These are phyloP conservation scores for Podospora fimiseda DNA, from an alignment of 495 filamentous ascomycete species.

Conservation along the genomic window DNA sequence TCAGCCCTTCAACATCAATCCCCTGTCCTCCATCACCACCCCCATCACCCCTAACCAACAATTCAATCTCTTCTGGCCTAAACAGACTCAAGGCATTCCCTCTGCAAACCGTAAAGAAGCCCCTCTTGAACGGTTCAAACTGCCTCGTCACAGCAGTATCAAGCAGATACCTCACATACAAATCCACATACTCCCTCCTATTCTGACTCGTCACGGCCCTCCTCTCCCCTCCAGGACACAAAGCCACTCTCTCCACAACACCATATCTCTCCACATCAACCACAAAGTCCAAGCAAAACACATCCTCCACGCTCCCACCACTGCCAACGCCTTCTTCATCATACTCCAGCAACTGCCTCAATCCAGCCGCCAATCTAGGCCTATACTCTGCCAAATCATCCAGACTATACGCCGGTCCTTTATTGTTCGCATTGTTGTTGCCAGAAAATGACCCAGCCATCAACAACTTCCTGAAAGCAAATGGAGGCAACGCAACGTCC, in stretches of 20 bases:
- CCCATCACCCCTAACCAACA: slow-evolving; percentile 74
- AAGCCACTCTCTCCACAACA: slow-evolving; percentile 54
- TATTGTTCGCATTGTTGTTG: no score
- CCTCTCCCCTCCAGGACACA: slow-evolving; percentile 69
- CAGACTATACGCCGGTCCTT: slow-evolving; percentile 69
- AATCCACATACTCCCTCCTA: slow-evolving; percentile 79
- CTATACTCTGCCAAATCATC: slow-evolving; percentile 83
- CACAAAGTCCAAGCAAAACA: slow-evolving; percentile 80
- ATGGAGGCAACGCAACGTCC: slow-evolving; percentile 86
- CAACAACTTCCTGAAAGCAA: slow-evolving; percentile 83
- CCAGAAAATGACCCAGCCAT: no score
- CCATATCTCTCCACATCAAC: slow-evolving; percentile 75
- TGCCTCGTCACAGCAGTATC: slow-evolving; percentile 74
- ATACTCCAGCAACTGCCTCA: slow-evolving; percentile 71
- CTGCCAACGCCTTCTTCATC: slow-evolving; percentile 63
- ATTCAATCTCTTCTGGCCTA: slow-evolving; percentile 89
- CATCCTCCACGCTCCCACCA: slow-evolving; percentile 44
- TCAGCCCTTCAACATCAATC: slow-evolving; percentile 70
- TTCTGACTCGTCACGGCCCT: slow-evolving; percentile 79
- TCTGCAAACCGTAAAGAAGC: slow-evolving; percentile 89
- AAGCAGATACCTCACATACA: slow-evolving; percentile 76
- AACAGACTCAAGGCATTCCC: slow-evolving; percentile 87
- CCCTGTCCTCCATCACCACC: slow-evolving; percentile 49
- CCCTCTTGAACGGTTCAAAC: slow-evolving; percentile 92
- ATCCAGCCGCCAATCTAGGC: slow-evolving; percentile 67